These are phyloP conservation scores for Dryadomyces quercus-mongolicae DNA, from an alignment of 2,329 filamentous ascomycete species.

Conservation along the genomic window DNA sequence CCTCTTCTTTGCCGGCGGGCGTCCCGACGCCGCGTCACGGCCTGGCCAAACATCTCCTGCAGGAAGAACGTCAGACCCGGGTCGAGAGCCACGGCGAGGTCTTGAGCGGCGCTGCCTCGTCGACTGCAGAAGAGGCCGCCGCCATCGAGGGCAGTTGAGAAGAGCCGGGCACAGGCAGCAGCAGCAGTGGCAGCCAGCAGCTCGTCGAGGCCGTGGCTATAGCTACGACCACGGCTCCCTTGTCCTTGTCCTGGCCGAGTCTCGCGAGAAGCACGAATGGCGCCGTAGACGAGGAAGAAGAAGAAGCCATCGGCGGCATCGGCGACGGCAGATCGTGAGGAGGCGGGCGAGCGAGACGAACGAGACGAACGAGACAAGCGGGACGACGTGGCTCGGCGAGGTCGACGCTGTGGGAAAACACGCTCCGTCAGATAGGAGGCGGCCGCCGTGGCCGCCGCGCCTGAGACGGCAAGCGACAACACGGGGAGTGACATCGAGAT, in stretches of 20 bases:
- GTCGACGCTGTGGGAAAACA: conserved; percentile 36
- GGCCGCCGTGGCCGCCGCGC: conserved; percentile 64
- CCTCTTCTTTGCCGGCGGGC: conserved; percentile 11
- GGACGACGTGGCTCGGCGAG: background rate
- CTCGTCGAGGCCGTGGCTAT: conserved; percentile 19
- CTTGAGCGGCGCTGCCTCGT: conserved; percentile 68
- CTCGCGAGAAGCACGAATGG: conserved; percentile 19
- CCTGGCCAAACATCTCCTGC: conserved; percentile 45
- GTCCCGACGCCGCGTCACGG: background rate
- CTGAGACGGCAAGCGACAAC: conserved; percentile 70
- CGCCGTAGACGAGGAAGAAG: conserved; percentile 72
- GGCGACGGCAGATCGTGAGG: conserved; percentile 16
- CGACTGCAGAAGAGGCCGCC: conserved; percentile 61
- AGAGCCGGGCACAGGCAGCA: conserved; percentile 36
- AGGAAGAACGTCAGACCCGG: conserved; percentile 78
- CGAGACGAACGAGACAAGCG: background rate
- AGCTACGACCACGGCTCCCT: conserved; percentile 3
- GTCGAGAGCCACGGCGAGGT: conserved; percentile 69
- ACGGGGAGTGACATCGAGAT: conserved; percentile 44
- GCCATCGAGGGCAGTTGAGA: conserved; percentile 34
- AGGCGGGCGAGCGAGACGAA: too few relatives aligned
- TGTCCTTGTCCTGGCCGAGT: too few relatives aligned
- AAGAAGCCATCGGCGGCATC: conserved; percentile 59
- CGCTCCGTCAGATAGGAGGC: conserved; percentile 73
- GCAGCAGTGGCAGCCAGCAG: conserved; percentile 22